These are phyloP conservation scores for Epichloe festucae DNA, from an alignment of 2,329 filamentous ascomycete genomes.

Conservation along the genomic window DNA sequence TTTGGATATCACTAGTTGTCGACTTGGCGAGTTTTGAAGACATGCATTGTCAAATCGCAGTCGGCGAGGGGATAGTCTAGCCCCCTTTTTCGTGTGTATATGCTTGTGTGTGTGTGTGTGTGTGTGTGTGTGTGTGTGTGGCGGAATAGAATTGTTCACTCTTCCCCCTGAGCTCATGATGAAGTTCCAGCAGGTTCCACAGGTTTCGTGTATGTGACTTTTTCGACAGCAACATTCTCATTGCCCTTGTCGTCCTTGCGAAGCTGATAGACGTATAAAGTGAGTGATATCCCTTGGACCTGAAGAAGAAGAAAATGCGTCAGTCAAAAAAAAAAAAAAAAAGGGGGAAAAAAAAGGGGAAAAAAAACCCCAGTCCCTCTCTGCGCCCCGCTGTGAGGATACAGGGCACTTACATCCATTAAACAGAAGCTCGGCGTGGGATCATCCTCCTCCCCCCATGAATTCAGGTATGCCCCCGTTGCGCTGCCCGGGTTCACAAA, in stretches of 20 bases:
- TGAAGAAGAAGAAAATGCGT: constrained; percentile 21
- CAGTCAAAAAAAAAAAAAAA: neutral
- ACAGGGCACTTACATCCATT: constrained; percentile 70
- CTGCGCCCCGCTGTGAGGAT: too few species aligned
- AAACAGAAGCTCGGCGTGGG: constrained; percentile 85
- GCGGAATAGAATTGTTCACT: neutral
- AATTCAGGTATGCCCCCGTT: constrained; percentile 48
- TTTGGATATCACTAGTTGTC: constrained; percentile 9
- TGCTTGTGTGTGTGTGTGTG: too few species aligned
- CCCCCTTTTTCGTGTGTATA: neutral
- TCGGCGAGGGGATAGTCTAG: neutral
- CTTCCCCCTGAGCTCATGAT: constrained; percentile 25
- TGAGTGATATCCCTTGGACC: constrained; percentile 93
- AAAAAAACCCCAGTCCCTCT: too few species aligned
- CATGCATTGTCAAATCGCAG: constrained; percentile 10
- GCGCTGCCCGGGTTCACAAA: constrained; percentile 58
- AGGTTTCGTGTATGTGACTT: constrained; percentile 75
- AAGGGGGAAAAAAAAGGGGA: too few species aligned
- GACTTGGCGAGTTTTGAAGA: constrained; percentile 7
- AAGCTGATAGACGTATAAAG: constrained; percentile 86
- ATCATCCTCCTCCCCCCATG: constrained; percentile 50
- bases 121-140: neutral
- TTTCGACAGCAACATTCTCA: constrained; percentile 68
- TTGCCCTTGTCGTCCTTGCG: constrained; percentile 63
- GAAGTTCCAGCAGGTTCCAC: constrained; percentile 42